Evolutionary conservation across 768 basidiomycete genomes (phyloP), one percentile per base, ranked within the genome.

Genomic region (Mycena galericulata): DNA sequence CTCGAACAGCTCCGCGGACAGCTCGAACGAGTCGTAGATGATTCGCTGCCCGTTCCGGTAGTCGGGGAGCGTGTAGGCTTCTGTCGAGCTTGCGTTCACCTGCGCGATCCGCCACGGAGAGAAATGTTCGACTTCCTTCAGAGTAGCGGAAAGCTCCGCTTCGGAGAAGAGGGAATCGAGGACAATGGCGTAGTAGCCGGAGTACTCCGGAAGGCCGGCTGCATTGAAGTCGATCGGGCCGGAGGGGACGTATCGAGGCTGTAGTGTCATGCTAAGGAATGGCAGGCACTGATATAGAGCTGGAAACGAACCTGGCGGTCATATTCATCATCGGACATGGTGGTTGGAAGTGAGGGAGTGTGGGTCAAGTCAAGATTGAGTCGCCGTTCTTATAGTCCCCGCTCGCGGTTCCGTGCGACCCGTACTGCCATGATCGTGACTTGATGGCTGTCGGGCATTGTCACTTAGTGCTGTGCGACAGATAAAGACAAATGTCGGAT

Each of bases 11-110:
- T 50, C 11, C 29, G 51, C 32, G 6, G 65, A 70, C 10, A 70
- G 69, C 40, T 61, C 59, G 60, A 54, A 27, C 22, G 69, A 65
- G 51, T 70, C 69, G 60, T 70, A 70, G 36, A 70, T 50, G 64
- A 70, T 70, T 38, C 69, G 69, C 34, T 70, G 59, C 10, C 69
- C 64, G 40, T 62, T 65, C 24, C 69, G 63, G 41, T 70, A 70
- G 29, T 58, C 50, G 3, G 64, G 57, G 54, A 55, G 46, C 1
- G 64, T 66, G 20, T n/a, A 50, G 17, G 58, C 34, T 7, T 49
- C 24, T 57, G 1, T 49, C 27, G 34, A 1, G 27, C 55, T 60
- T 3, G 27, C 24, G 69, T 70, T 70, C 5, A 70, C 26, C n/a
- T 63, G 47, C 7, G 69, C 69, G 24, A 54, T 38, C 1, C 24